Evolutionary conservation across 164 flowering plant species (phyloP).

Genomic region (Chimonanthus salicifolius): DNA sequence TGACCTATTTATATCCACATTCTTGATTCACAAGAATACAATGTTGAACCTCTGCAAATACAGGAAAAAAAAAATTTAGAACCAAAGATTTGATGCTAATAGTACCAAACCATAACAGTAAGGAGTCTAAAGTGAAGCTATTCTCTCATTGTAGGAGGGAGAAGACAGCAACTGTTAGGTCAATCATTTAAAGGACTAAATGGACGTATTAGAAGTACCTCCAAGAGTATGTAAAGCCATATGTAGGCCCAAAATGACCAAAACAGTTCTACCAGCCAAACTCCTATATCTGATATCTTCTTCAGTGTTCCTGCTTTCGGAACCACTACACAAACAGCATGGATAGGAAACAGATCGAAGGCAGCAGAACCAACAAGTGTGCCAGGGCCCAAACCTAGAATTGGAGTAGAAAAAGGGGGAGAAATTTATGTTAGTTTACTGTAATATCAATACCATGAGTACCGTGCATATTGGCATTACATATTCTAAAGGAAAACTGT

Average conservation of each 20-base stretch:
- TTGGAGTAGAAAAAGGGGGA: background rate
- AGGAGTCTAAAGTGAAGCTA: background rate
- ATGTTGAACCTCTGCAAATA: background rate
- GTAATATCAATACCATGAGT: background rate
- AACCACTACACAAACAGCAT: constrained; percentile 93
- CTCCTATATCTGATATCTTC: constrained; percentile 88
- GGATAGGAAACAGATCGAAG: constrained; percentile 93
- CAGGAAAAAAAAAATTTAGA: background rate
- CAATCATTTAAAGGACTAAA: background rate
- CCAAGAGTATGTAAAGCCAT: constrained; percentile 84
- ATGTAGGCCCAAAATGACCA: constrained; percentile 98
- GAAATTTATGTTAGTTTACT: background rate
- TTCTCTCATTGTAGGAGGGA: background rate
- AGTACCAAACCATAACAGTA: background rate
- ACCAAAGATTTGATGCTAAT: background rate
- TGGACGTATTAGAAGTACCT: constrained; percentile 36
- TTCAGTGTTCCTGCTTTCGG: constrained; percentile 82
- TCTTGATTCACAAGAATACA: background rate
- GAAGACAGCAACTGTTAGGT: background rate
- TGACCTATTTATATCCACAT: no score
- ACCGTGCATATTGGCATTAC: background rate
- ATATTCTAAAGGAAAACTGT: background rate
- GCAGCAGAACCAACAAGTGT: constrained; percentile 98
- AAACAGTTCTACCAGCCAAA: constrained; percentile 90
- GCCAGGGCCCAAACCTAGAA: constrained; percentile 90